Percentiles rank a stretch among this genome's conserved stretches.
These are phyloP conservation scores for Nemophila menziesii DNA, from an alignment of 257 asterid species.

Conservation along the genomic window DNA sequence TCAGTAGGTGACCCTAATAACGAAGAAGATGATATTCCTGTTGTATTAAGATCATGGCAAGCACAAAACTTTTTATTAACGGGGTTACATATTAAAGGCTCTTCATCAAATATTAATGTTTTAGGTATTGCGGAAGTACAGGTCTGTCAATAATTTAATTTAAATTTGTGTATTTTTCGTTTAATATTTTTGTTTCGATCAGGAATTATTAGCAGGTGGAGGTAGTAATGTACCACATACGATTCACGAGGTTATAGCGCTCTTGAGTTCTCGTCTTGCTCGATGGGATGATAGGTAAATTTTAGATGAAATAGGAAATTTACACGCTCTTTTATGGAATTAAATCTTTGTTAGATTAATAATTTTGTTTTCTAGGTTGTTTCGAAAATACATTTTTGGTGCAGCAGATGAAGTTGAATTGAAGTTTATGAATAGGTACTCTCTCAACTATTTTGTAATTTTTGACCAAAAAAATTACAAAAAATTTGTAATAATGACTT, in stretches of 20 bases:
- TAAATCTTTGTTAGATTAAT: neutral
- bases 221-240: slow-evolving; percentile 32
- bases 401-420: slow-evolving; percentile 42
- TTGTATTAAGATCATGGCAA: slow-evolving; percentile 38
- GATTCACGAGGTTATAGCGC: slow-evolving; percentile 37
- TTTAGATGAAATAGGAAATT: neutral
- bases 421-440: slow-evolving; percentile 42
- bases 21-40: slow-evolving; percentile 35
- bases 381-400: slow-evolving; percentile 40
- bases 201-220: slow-evolving; percentile 42
- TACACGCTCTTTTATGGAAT: neutral
- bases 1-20: slow-evolving; percentile 29
- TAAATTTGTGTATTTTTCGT: neutral
- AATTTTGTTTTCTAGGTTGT: slow-evolving; percentile 17
- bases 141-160: slow-evolving; percentile 20
- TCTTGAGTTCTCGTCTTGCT: slow-evolving; percentile 37
- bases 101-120: slow-evolving; percentile 26
- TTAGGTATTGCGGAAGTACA: slow-evolving; percentile 38
- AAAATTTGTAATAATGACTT: neutral
- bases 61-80: slow-evolving; percentile 34
- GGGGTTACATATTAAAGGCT: slow-evolving; percentile 34
- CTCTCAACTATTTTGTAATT: neutral
- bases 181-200: no score
- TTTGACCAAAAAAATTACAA: neutral
- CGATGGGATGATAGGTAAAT: slow-evolving; percentile 39